Conservation (phyloP, 2,329 filamentous ascomycete genomes). For the Trichoderma aggressivum region DNA sequence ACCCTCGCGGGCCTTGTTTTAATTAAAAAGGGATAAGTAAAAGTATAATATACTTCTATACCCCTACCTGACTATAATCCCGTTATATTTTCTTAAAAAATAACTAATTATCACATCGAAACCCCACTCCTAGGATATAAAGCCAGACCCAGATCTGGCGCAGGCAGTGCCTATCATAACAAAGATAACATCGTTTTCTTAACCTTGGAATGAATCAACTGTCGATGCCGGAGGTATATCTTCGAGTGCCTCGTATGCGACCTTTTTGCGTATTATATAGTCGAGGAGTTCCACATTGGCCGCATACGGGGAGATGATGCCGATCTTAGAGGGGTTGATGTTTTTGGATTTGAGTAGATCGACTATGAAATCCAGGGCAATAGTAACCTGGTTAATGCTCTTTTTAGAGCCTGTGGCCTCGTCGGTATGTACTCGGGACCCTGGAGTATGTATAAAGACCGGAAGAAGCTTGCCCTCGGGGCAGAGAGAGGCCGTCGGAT, state of each 20-base stretch:
- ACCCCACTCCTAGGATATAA: neutral
- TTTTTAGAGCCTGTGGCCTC: neutral
- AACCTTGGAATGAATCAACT: slow-evolving; percentile 26
- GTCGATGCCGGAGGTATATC: slow-evolving; percentile 18
- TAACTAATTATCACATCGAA: slow-evolving; percentile 25
- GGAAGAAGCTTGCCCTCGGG: neutral
- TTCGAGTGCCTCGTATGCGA: slow-evolving; percentile 15
- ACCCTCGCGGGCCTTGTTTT: no score
- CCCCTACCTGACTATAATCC: no score
- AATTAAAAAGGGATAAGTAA: no score
- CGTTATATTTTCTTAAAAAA: no score
- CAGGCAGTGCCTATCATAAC: slow-evolving; percentile 23
- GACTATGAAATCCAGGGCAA: slow-evolving; percentile 21
- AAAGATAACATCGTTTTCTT: slow-evolving; percentile 23
- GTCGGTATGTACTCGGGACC: neutral
- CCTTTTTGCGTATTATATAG: neutral
- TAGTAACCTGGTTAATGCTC: slow-evolving; percentile 22
- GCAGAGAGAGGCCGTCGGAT: neutral
- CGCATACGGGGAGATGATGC: slow-evolving; percentile 22
- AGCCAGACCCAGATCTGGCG: neutral
- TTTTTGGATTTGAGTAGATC: slow-evolving; percentile 16
- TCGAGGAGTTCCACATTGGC: slow-evolving; percentile 19
- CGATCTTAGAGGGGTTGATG: slow-evolving; percentile 17
- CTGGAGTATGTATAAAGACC: neutral
- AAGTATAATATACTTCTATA: no score